A percentile compares a stretch with the other conserved stretches of the same genome.
Conservation (phyloP, 345 rosid genomes). For the Melastoma malabathricum region DNA sequence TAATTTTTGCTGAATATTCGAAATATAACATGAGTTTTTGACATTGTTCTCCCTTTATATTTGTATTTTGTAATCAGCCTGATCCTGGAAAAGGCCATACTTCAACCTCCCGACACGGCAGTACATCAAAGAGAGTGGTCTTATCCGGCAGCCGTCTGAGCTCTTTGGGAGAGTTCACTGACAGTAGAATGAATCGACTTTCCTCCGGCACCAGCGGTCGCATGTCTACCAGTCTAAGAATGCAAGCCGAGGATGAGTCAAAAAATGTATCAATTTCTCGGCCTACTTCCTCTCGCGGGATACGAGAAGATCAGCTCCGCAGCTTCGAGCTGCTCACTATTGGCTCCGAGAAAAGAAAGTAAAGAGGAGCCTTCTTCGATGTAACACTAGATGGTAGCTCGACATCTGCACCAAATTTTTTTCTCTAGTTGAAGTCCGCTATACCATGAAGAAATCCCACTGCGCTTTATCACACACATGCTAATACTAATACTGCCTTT, state of each 20-base stretch:
- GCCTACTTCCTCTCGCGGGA: conserved; percentile 7
- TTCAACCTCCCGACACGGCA: conserved; percentile 42
- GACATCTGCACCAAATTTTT: too few species aligned
- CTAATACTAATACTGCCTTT: too few species aligned
- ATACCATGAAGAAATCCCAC: too few species aligned
- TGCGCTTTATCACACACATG: too few species aligned
- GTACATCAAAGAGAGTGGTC: conserved; percentile 51
- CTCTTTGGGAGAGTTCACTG: conserved; percentile 61
- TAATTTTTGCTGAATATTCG: too few species aligned
- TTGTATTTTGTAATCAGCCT: conserved; percentile 19
- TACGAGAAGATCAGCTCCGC: conserved; percentile 8
- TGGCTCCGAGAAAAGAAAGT: conserved; percentile 10
- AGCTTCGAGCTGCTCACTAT: conserved; percentile 12
- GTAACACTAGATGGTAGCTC: not conserved
- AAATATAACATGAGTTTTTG: too few species aligned
- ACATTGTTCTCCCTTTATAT: not conserved
- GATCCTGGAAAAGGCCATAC: conserved; percentile 27
- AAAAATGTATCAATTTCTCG: conserved; percentile 5
- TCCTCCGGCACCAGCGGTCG: conserved; percentile 40
- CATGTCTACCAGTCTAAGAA: conserved; percentile 44
- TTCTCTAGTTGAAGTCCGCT: too few species aligned
- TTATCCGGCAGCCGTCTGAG: conserved; percentile 49
- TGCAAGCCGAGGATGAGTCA: conserved; percentile 22
- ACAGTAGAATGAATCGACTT: conserved; percentile 43
- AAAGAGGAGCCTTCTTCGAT: not conserved